phyloP scores from a whole-genome alignment of 768 basidiomycete genomes.

The Lactarius sanguifluus region DNA sequence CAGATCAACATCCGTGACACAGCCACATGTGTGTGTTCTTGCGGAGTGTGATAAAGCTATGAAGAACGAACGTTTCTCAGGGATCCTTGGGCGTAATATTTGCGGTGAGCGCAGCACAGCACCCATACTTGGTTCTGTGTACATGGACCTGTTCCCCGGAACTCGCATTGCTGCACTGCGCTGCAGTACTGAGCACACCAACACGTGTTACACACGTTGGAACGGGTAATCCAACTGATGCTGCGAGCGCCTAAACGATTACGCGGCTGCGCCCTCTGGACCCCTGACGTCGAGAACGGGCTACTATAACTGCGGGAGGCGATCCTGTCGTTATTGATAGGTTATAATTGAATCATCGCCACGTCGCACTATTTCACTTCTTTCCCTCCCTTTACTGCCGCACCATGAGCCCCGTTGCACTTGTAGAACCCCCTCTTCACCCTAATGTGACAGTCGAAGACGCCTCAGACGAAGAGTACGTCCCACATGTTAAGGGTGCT shows the following conservation, averaged over 20 bases:
- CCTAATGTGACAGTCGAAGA: conserved; percentile 27
- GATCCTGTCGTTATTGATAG: conserved; percentile 17
- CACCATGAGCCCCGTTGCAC: conserved; percentile 20
- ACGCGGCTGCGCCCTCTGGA: conserved; percentile 1
- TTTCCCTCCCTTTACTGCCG: background rate
- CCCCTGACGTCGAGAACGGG: conserved; percentile 10
- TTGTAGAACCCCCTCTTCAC: conserved; percentile 12
- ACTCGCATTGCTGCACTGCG: background rate
- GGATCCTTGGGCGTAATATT: background rate
- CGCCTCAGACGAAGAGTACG: conserved; percentile 28
- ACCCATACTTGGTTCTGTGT: background rate
- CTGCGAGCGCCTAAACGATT: background rate
- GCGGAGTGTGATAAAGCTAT: background rate
- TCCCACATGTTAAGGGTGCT: background rate
- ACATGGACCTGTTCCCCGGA: background rate
- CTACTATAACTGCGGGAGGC: background rate
- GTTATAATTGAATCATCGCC: conserved; percentile 6
- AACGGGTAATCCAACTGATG: conserved; percentile 7
- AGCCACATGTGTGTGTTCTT: background rate
- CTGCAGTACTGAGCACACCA: background rate
- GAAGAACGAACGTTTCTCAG: background rate
- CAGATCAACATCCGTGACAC: background rate
- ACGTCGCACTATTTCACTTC: background rate
- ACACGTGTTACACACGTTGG: conserved; percentile 29
- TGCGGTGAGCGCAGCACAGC: background rate